Evolutionary conservation across 768 basidiomycete species (phyloP).

Genomic region (Podaxis sp.): DNA sequence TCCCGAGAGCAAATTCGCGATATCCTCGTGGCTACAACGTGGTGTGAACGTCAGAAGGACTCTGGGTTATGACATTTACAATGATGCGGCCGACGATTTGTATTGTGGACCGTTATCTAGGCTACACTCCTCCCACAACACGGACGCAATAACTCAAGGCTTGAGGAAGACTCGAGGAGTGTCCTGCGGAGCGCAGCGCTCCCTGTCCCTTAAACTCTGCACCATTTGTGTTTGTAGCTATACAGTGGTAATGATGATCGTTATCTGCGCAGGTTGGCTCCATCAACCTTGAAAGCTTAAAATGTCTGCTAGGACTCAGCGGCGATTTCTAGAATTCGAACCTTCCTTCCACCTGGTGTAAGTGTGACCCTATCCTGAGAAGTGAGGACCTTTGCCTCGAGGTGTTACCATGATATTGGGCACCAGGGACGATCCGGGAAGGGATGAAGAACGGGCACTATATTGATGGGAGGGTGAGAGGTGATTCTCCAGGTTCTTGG

Average conservation of each 20-base stretch:
- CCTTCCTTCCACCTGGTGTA: background rate
- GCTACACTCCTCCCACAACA: background rate
- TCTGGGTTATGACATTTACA: background rate
- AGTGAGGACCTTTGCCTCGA: background rate
- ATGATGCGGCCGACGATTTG: background rate
- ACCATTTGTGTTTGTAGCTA: background rate
- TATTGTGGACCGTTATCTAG: background rate
- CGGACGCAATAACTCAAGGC: background rate
- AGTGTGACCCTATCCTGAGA: background rate
- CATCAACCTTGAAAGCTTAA: slow-evolving; percentile 4
- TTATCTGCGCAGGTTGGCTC: background rate
- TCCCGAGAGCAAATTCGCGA: background rate
- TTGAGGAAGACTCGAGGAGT: background rate
- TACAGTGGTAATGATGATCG: background rate
- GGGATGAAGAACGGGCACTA: background rate
- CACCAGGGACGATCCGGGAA: background rate
- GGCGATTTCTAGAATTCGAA: background rate
- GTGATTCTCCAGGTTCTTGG: background rate
- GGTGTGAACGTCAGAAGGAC: background rate
- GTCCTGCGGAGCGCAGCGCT: background rate
- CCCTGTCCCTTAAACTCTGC: background rate
- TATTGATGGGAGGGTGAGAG: background rate
- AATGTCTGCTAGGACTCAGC: background rate
- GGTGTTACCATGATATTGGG: background rate
- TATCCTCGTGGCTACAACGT: slow-evolving; percentile 8